A percentile compares a stretch with the other conserved stretches of the same genome.
Conservation (phyloP, 495 filamentous ascomycete genomes). For the Aspergillus carlsbadensis region DNA sequence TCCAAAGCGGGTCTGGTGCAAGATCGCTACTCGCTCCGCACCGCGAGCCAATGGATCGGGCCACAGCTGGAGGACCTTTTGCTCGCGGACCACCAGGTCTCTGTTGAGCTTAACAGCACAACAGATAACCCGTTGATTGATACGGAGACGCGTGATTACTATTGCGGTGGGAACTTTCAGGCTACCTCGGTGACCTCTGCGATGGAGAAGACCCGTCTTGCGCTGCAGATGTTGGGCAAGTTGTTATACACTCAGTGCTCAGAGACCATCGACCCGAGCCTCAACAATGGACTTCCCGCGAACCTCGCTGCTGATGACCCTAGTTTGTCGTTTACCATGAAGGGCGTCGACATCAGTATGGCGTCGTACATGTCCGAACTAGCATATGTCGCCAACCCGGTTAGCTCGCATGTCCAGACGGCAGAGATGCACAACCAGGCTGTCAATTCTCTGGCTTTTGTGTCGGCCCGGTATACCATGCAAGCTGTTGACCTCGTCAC, state of each 20-base stretch:
- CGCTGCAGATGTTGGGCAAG: slow-evolving; percentile 57
- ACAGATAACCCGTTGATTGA: slow-evolving; percentile 66
- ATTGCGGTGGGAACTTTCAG: slow-evolving; percentile 65
- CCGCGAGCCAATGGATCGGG: slow-evolving; percentile 63
- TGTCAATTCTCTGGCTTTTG: slow-evolving; percentile 58
- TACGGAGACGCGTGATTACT: slow-evolving; percentile 27
- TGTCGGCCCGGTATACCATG: slow-evolving; percentile 55
- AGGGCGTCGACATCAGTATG: slow-evolving; percentile 64
- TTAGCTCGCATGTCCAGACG: slow-evolving; percentile 53
- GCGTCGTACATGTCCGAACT: slow-evolving; percentile 62
- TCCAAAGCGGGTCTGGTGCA: slow-evolving; percentile 45
- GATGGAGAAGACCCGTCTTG: slow-evolving; percentile 60
- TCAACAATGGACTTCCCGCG: slow-evolving; percentile 58
- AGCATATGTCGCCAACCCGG: slow-evolving; percentile 50
- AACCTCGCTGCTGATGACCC: slow-evolving; percentile 61
- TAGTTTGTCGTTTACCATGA: slow-evolving; percentile 54
- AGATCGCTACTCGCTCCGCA: slow-evolving; percentile 63
- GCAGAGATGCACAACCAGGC: slow-evolving; percentile 62
- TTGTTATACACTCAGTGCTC: slow-evolving; percentile 59
- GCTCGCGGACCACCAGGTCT: slow-evolving; percentile 55
- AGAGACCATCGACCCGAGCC: slow-evolving; percentile 57
- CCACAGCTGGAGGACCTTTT: slow-evolving; percentile 61
- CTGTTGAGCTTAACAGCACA: slow-evolving; percentile 59
- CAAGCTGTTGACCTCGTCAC: slow-evolving; percentile 56
- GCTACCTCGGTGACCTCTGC: slow-evolving; percentile 59